Conservation (phyloP, 352 stramenopile genomes). For the Globisporangium acanthophoron region DNA sequence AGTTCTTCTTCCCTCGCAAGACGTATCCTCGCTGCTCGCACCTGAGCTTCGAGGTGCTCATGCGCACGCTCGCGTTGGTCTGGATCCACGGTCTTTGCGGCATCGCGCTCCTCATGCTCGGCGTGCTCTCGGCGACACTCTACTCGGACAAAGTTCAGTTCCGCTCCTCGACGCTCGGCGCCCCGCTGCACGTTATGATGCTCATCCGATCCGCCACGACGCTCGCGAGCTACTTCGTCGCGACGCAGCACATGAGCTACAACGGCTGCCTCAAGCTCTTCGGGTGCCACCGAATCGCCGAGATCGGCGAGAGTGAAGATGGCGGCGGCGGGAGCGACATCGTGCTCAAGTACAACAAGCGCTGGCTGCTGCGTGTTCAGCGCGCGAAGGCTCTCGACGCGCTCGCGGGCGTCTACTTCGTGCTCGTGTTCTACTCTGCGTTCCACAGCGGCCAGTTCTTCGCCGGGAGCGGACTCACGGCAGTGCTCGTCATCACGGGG, state of each 20-base stretch:
- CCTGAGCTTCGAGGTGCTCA: conserved; percentile 67
- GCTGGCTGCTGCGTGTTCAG: conserved; percentile 55
- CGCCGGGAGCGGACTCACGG: conserved; percentile 27
- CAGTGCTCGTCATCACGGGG: conserved; percentile 36
- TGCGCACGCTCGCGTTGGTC: conserved; percentile 56
- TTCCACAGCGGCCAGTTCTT: conserved; percentile 58
- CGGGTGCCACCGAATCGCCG: conserved; percentile 25
- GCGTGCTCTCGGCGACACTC: conserved; percentile 32
- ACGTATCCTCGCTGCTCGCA: conserved; percentile 48
- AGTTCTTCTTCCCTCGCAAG: conserved; percentile 67
- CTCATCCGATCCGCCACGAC: conserved; percentile 52
- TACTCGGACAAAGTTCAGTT: conserved; percentile 52
- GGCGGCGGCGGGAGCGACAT: conserved; percentile 32
- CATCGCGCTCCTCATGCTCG: conserved; percentile 41
- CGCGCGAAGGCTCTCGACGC: conserved; percentile 55
- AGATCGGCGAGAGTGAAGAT: conserved; percentile 27
- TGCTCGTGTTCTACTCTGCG: conserved; percentile 67
- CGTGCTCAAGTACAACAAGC: conserved; percentile 61
- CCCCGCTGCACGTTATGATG: conserved; percentile 59
- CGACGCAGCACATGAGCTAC: conserved; percentile 61
- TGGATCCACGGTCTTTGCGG: conserved; percentile 69
- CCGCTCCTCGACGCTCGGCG: conserved; percentile 31
- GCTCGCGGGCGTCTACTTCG: conserved; percentile 47
- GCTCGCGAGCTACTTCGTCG: conserved; percentile 44
- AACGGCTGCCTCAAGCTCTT: conserved; percentile 50